A percentile compares a stretch with the other conserved stretches of the same genome.
Conservation (phyloP, 148 eudicot genomes). For the Limonium bicolor region DNA sequence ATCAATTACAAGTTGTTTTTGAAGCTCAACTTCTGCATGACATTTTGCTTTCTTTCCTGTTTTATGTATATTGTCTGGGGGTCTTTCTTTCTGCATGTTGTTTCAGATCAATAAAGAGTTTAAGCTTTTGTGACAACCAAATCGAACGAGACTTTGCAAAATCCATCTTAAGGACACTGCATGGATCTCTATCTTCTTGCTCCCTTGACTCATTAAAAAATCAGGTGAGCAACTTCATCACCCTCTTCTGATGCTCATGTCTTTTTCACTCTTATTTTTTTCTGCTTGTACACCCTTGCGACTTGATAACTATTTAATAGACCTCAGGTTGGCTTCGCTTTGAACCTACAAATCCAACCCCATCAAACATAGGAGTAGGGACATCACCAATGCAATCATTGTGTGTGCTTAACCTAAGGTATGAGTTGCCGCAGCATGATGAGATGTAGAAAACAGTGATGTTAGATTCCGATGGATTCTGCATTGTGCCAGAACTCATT, state of each 20-base stretch:
- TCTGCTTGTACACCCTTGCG: not conserved
- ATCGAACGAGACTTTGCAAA: constrained; percentile 38
- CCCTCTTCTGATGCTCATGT: not conserved
- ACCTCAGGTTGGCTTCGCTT: constrained; percentile 65
- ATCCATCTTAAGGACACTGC: constrained; percentile 30
- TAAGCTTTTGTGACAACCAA: constrained; percentile 39
- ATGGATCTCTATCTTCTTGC: constrained; percentile 40
- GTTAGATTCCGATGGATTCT: no score
- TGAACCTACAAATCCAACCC: constrained; percentile 16
- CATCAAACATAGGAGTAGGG: constrained; percentile 12
- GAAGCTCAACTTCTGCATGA: no score
- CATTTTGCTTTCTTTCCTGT: not conserved
- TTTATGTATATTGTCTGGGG: not conserved
- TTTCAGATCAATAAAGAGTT: constrained; percentile 49
- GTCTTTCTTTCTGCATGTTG: constrained; percentile 1
- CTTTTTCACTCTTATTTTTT: not conserved
- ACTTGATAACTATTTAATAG: constrained; percentile 20
- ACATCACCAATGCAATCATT: constrained; percentile 53
- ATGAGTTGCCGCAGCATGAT: constrained; percentile 2
- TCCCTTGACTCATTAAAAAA: constrained; percentile 68
- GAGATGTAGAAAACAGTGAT: not conserved
- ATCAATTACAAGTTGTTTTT: no score
- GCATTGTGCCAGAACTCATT: no score
- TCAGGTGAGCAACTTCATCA: constrained; percentile 34
- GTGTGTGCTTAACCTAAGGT: constrained; percentile 71